These are phyloP conservation scores for Yamadazyma dendronema DNA, from an alignment of 1,139 yeast species.

Conservation along the genomic window DNA sequence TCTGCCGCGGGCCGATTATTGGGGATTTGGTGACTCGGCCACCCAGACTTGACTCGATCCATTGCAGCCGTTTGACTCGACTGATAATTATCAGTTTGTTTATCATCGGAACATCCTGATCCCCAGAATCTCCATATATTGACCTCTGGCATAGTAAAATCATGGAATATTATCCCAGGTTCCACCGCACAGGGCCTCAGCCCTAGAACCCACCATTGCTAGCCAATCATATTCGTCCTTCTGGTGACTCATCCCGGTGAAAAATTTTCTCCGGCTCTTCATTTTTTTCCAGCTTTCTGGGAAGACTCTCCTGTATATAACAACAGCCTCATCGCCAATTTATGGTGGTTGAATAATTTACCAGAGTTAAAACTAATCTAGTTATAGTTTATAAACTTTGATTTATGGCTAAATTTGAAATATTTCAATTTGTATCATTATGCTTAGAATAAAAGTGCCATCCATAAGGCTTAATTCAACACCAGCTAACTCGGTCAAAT, in stretches of 20 bases:
- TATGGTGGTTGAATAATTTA: neutral
- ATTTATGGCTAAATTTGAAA: neutral
- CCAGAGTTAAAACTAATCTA: constrained; percentile 1
- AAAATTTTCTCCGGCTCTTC: constrained; percentile 6
- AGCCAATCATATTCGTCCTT: constrained; percentile 8
- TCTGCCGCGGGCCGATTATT: too few species aligned
- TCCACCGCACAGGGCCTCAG: neutral
- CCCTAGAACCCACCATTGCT: neutral
- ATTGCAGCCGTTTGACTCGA: neutral
- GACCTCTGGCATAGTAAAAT: too few species aligned
- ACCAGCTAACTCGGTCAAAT: neutral
- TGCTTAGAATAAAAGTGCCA: constrained; percentile 4
- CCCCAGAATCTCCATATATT: too few species aligned
- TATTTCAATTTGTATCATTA: constrained; percentile 1
- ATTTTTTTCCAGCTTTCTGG: neutral
- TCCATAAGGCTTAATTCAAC: neutral
- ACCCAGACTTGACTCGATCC: too few species aligned
- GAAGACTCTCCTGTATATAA: constrained; percentile 5
- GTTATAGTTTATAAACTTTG: neutral
- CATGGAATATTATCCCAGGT: too few species aligned
- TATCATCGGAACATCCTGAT: too few species aligned
- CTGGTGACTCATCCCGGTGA: constrained; percentile 9
- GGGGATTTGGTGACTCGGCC: too few species aligned
- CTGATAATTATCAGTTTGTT: neutral
- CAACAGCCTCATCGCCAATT: neutral